phyloP scores from a whole-genome alignment of 23 red algal species.

The Pyropia yezoensis region DNA sequence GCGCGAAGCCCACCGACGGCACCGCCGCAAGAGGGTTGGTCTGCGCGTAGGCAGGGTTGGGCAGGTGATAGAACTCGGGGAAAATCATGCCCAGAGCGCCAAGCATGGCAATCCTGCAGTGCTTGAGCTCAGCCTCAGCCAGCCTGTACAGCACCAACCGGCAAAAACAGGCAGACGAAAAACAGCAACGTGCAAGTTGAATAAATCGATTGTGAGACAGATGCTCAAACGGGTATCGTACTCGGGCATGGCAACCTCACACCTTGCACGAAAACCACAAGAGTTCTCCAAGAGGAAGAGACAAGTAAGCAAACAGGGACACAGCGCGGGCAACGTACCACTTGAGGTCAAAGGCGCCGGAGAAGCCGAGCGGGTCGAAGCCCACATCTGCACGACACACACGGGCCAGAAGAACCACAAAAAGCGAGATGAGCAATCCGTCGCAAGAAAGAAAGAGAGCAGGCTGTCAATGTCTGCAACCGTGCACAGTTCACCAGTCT shows the following conservation, averaged over 20 bases:
- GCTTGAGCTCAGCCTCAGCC: constrained; percentile 64
- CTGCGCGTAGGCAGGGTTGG: constrained; percentile 41
- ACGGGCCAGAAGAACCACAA: background rate
- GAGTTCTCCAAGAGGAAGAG: too few species aligned
- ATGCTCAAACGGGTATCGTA: too few species aligned
- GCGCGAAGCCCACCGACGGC: constrained; percentile 25
- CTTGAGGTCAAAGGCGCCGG: constrained; percentile 52
- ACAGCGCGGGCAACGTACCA: constrained; percentile 14
- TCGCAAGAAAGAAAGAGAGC: too few species aligned
- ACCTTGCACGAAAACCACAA: too few species aligned
- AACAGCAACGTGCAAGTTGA: background rate
- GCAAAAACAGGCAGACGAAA: background rate
- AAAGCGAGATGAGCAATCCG: too few species aligned
- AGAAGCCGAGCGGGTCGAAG: constrained; percentile 81
- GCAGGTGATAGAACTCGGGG: constrained; percentile 66
- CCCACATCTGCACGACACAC: constrained; percentile 38
- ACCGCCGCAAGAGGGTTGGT: constrained; percentile 73
- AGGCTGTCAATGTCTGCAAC: too few species aligned
- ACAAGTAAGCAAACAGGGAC: too few species aligned
- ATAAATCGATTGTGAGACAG: too few species aligned
- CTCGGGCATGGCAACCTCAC: too few species aligned
- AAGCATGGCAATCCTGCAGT: constrained; percentile 78
- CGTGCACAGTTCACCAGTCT: too few species aligned
- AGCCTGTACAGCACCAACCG: background rate
- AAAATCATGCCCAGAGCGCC: constrained; percentile 71